Base-by-base conservation (phyloP, 2,329 filamentous ascomycete genomes). In the Aspergillus aculeatus region DNA sequence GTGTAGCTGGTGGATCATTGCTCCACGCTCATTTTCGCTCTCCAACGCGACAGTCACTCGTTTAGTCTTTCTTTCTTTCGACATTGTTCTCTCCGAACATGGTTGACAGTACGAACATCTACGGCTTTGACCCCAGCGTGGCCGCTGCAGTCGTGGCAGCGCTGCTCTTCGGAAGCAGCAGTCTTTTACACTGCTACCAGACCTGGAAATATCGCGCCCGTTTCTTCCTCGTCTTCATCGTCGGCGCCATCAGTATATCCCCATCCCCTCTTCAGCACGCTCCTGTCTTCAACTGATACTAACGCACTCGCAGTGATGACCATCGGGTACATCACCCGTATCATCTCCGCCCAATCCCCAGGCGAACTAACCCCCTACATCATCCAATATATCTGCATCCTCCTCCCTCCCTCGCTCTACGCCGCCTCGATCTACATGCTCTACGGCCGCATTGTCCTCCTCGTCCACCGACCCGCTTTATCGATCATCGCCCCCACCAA, bases 381-480 rank as follows among this genome's bases (percentile, higher is more conserved):
- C n/a, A 24, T 31, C 1, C 61, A 63, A 23, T 56, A 47, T 10
- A 47, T 61, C 5, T 59, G 60, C 41, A 61, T 61, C n/a, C 54
- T 63, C 23, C 59, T 61, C 26, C 58, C 61, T 3, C 61, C 61
- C 10, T 61, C 61, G 2, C 59, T 63, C 29, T 55, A 61, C 47
- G 61, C 61, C 26, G 80, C 75, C 0, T 65, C 64, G 11, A 65
- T 66, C 54, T 67, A 63, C 47, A 63, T 63, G 61, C 58, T 57
- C 19, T 61, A 61, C 49, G 54, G 60, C 32, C 57, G 60, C 4
- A 57, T 62, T 26, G 60, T 62, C 23, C 51, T 38, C 5, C 54
- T 50, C 26, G 47, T 54, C 12, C 26, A 50, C 38, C 23, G 47
- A 12, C 60, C 54, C 14, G 35, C 54, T 0, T 31, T 57, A 11